phyloP scores from a whole-genome alignment of 176 grass and related monocot species.

The Oryza glaberrima region DNA sequence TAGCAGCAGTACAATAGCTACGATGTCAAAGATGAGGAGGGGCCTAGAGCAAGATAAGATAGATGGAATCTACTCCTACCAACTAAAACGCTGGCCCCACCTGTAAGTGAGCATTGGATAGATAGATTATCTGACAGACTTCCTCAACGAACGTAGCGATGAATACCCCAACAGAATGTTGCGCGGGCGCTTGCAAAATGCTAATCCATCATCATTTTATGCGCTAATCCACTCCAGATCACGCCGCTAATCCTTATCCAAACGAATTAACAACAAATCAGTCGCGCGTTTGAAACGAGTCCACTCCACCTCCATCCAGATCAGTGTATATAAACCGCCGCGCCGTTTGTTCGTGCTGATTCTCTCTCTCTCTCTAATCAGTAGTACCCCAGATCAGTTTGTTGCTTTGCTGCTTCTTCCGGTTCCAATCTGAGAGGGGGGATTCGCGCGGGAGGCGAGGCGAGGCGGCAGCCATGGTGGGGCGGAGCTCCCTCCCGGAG shows the following conservation, averaged over 20 bases:
- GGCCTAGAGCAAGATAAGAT: too few species aligned
- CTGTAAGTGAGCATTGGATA: background rate
- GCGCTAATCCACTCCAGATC: background rate
- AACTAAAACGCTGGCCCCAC: background rate
- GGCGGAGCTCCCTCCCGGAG: conserved; percentile 58
- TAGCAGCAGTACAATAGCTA: too few species aligned
- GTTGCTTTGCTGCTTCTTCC: too few species aligned
- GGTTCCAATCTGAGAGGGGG: background rate
- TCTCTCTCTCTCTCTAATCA: background rate
- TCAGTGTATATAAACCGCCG: background rate
- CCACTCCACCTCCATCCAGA: background rate
- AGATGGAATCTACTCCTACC: too few species aligned
- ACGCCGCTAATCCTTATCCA: background rate
- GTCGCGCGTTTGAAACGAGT: background rate
- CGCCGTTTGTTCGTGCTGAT: background rate
- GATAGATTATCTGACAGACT: background rate
- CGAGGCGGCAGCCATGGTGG: conserved; percentile 39
- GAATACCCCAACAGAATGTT: background rate
- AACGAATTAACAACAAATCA: background rate
- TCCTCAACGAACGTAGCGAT: background rate
- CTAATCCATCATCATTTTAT: background rate
- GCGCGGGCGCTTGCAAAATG: background rate
- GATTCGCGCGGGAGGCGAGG: conserved; percentile 1
- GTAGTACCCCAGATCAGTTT: too few species aligned
- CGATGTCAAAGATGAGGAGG: too few species aligned